Conservation (phyloP, 495 filamentous ascomycete genomes). For the Penicillium mononematosum region DNA sequence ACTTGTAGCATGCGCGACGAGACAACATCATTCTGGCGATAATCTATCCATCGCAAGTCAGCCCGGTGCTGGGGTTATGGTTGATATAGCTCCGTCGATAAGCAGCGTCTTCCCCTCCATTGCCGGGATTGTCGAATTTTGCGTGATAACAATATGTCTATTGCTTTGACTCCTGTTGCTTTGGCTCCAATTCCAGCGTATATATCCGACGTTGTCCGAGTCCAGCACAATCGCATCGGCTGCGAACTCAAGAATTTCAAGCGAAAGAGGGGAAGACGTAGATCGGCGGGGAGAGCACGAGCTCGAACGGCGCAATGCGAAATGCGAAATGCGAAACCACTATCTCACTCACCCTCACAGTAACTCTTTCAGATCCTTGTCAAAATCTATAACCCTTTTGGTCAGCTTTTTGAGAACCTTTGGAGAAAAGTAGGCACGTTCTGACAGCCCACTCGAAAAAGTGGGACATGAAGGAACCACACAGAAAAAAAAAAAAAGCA, state of each 20-base stretch:
- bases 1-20: conserved; percentile 99
- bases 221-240: not conserved
- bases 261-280: conserved; percentile 15
- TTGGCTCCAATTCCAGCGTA: not conserved
- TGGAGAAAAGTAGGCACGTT: conserved; percentile 28
- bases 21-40: conserved; percentile 83
- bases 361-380: conserved; percentile 24
- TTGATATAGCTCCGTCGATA: conserved; percentile 14
- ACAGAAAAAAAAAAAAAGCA: conserved; percentile 5
- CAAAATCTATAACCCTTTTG: conserved; percentile 14
- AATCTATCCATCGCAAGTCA: conserved; percentile 24
- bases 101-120: conserved; percentile 9
- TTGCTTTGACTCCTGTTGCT: no score
- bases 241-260: conserved; percentile 8
- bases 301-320: conserved; percentile 5
- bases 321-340: not conserved
- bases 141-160: no score
- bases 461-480: conserved; percentile 20
- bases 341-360: conserved; percentile 34
- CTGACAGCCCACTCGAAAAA: conserved; percentile 37
- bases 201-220: not conserved
- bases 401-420: conserved; percentile 32
- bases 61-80: conserved; percentile 12
- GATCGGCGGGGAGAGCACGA: conserved; percentile 17
- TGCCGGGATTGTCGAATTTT: not conserved